Percentiles rank a stretch among this genome's conserved stretches.
Conservation (phyloP, 208 protist genomes). For the Acanthamoeba healyi region DNA sequence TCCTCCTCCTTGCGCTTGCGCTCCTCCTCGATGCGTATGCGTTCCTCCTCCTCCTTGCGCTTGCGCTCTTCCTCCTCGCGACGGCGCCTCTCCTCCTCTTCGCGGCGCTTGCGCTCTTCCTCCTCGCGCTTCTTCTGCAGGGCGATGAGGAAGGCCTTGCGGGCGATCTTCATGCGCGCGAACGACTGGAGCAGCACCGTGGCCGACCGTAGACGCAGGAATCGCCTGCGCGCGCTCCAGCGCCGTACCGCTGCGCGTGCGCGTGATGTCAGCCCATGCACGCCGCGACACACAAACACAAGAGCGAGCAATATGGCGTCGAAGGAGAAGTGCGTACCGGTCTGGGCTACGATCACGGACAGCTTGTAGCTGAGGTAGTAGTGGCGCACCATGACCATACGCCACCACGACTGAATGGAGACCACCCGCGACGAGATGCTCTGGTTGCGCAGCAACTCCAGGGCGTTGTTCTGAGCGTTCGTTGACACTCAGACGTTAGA, state of each 20-base stretch:
- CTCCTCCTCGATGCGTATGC: constrained; percentile 24
- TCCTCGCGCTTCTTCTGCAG: constrained; percentile 64
- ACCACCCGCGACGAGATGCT: constrained; percentile 2
- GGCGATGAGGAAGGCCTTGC: constrained; percentile 56
- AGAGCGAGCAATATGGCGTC: no score
- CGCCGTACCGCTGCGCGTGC: neutral
- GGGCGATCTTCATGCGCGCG: constrained; percentile 42
- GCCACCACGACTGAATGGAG: constrained; percentile 49
- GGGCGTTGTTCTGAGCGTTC: constrained; percentile 67
- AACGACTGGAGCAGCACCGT: constrained; percentile 41
- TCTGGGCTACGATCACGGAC: constrained; percentile 28
- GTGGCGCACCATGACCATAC: constrained; percentile 21
- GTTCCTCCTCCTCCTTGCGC: constrained; percentile 24
- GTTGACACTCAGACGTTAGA: no score
- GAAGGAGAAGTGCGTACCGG: neutral
- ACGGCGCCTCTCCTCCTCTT: constrained; percentile 36
- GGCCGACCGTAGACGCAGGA: constrained; percentile 30
- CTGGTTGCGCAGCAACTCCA: constrained; percentile 15
- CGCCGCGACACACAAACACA: no score
- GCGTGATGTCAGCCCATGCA: no score
- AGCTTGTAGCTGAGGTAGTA: constrained; percentile 10
- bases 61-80: constrained; percentile 59
- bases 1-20: constrained; percentile 44
- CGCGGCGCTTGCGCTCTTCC: constrained; percentile 45
- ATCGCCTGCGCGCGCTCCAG: constrained; percentile 43